Conservation (phyloP, 2,329 filamentous ascomycete species). For the Microdochium trichocladiopsis region DNA sequence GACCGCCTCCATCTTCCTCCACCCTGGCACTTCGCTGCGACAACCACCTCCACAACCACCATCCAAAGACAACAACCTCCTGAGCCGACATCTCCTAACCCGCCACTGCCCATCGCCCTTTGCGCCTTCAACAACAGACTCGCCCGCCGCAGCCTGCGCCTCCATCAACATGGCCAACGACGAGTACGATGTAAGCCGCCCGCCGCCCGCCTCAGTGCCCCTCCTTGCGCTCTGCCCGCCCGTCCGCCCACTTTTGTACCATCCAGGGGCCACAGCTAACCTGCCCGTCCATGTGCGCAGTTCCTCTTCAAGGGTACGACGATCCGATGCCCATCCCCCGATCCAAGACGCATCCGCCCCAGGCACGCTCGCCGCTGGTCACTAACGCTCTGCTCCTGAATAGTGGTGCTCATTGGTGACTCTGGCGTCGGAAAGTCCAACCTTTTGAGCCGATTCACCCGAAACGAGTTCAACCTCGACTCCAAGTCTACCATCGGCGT, state of each 20-base stretch:
- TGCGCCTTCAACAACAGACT: not conserved
- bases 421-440: conserved; percentile 99
- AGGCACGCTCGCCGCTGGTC: conserved; percentile 20
- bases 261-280: conserved; percentile 7
- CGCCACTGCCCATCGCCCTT: not conserved
- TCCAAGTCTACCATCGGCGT: conserved; percentile 99
- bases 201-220: conserved; percentile 11
- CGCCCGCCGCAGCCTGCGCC: not conserved
- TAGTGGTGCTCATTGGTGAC: conserved; percentile 98
- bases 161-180: conserved; percentile 86
- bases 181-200: conserved; percentile 88
- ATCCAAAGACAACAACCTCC: not conserved
- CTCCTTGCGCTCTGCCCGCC: conserved; percentile 21
- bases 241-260: conserved; percentile 1
- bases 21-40: not conserved
- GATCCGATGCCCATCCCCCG: conserved; percentile 11
- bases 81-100: not conserved
- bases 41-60: not conserved
- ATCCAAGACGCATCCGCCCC: conserved; percentile 10
- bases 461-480: conserved; percentile 99
- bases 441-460: conserved; percentile 97
- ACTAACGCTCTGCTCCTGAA: conserved; percentile 20
- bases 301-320: conserved; percentile 95
- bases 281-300: conserved; percentile 43
- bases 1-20: not conserved